phyloP scores from a whole-genome alignment of 495 filamentous ascomycete genomes.

The Hapsidospora chrysogenum region DNA sequence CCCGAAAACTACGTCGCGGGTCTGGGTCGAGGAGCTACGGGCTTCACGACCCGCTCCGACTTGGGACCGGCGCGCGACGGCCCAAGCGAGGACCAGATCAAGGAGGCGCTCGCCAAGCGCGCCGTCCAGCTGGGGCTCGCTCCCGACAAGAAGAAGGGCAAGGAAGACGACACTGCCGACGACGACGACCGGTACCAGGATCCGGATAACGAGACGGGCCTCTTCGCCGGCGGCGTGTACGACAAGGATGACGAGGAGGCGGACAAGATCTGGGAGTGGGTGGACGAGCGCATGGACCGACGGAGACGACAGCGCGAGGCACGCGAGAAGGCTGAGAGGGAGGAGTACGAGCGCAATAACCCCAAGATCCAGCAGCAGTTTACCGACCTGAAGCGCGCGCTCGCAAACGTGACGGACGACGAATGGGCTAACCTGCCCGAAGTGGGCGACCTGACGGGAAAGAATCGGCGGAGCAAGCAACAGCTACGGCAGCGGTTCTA shows the following conservation, averaged over 20 bases:
- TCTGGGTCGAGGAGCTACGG: conserved; percentile 91
- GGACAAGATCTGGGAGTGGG: conserved; percentile 82
- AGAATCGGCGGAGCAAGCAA: conserved; percentile 71
- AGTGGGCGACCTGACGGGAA: conserved; percentile 89
- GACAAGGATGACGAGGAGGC: conserved; percentile 96
- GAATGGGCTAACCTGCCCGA: conserved; percentile 95
- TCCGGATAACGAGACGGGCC: conserved; percentile 88
- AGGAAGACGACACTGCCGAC: conserved; percentile 67
- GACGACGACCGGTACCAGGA: conserved; percentile 85
- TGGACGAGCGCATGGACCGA: conserved; percentile 93
- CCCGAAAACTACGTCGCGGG: conserved; percentile 98
- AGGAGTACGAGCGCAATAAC: conserved; percentile 91
- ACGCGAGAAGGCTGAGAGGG: conserved; percentile 76
- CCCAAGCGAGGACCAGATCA: conserved; percentile 94
- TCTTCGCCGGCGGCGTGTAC: conserved; percentile 87
- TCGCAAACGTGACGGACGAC: conserved; percentile 80
- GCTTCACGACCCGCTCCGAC: conserved; percentile 95
- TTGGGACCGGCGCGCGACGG: conserved; percentile 92
- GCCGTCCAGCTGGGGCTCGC: conserved; percentile 66
- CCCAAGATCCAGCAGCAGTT: conserved; percentile 99
- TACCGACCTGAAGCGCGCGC: conserved; percentile 79
- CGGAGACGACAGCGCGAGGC: conserved; percentile 79
- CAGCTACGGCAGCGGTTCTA: conserved; percentile 78
- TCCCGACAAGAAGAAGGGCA: conserved; percentile 60
- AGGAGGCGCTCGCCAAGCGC: conserved; percentile 85